Base-by-base conservation (phyloP, 306 rosid genomes). In the Quercus suber region DNA sequence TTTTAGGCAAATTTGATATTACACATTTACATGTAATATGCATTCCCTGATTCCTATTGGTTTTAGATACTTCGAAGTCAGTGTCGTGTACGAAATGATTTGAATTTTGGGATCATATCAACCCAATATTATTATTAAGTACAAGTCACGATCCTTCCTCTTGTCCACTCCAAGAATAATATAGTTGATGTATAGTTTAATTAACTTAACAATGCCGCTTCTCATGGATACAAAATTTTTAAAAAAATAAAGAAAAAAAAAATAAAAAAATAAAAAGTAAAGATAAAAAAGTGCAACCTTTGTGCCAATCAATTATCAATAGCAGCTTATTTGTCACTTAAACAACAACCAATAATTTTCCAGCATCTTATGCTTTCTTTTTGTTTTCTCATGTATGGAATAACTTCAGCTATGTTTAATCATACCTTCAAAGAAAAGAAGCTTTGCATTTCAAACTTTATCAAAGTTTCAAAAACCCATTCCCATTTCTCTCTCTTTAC, bases 21-120 rank as follows among this genome's bases (percentile, higher is more conserved):
- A 6, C 41, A 35, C 8, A 6, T 35, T 35, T 35, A 15, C 2
- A 13, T 14, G 37, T 14, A 27, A 10, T 13, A 9, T 35, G 17
- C 7, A 59, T 7, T 23, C 35, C 18, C 13, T 12, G 7, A 8
- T 4, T 61, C 19, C 12, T 41, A 41, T 41, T 41, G 45, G 19
- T 51, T 82, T 51, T 85, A 49, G 55, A 53, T 41, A 37, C 57
- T 69, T 67, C 77, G 77, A 81, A 68, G 84, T 43, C 81, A 64
- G 90, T 77, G 88, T 88, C 87, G 87, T 75, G 73, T 78, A 87
- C 90, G 87, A 83, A 79, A 83, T 81, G 81, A 55, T 84, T 82
- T 80, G 35, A 73, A 80, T 51, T 81, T 71, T 10, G 20, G n/a
- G 71, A 75, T 55, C 19, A 77, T 6, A 58, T 33, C 7, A 27